Base-by-base conservation (phyloP, 1,284 basidiomycete genomes). In the Cryptococcus neoformans region DNA sequence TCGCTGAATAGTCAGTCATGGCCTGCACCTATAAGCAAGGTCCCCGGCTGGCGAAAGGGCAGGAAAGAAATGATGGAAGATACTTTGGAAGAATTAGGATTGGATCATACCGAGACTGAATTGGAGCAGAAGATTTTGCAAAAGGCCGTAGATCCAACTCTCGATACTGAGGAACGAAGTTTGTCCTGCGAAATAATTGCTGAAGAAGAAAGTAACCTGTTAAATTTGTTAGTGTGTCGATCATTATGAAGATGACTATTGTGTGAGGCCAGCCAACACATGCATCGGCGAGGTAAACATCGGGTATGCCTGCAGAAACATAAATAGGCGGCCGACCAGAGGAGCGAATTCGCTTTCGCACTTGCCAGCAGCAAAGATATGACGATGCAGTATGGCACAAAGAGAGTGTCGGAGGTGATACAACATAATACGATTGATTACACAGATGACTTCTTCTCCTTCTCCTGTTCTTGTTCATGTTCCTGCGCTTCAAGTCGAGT, bases 401-500 rank as follows among this genome's bases (percentile, higher is more conserved):
- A 28, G 28, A 28, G 28, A 28, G 28, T 28, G 28, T 28, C 28
- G 28, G 28, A 28, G 28, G 28, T 28, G 28, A 28, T 28, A 28
- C 28, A 28, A 28, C 28, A 41, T 12, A 41, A 11, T 41, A 41
- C 40, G 40, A 41, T 16, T 47, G 21, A 16, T 47, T 28, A 47
- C 7, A 35, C 34, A 35, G 21, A 47, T 34, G 46, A 16, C 46
- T 28, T 47, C 46, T 47, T 47, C 14, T 34, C 46, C 46, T 47
- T 28, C 9, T 47, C 46, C 44, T 58, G 54, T 11, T 57, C 64
- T 60, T 70, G 70, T 57, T 76, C 73, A 62, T 66, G 62, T 54
- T 79, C 78, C 37, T 77, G 56, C 6, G 68, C 67, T 62, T 80
- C 78, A 45, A 80, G 68, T 28, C 79, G 60, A 0, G 68, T 56